A percentile compares a stretch with the other conserved stretches of the same genome.
Conservation (phyloP, 2,329 filamentous ascomycete species). For the Venturia effusa region DNA sequence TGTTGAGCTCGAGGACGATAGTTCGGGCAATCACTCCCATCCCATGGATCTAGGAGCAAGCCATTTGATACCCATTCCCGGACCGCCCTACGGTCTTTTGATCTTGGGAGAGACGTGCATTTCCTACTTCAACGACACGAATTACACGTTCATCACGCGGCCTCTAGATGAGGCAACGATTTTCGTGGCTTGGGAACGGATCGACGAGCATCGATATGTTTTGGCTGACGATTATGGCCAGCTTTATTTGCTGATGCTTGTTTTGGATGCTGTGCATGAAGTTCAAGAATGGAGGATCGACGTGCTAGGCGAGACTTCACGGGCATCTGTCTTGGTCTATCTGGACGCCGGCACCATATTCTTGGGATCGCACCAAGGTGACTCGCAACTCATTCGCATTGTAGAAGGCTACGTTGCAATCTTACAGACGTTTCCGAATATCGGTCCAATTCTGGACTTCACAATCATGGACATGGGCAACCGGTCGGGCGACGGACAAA, state of each 20-base stretch:
- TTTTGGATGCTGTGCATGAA: constrained; percentile 47
- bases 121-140: constrained; percentile 73
- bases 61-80: constrained; percentile 50
- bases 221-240: constrained; percentile 84
- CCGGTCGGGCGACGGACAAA: constrained; percentile 63
- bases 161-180: constrained; percentile 64
- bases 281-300: constrained; percentile 65
- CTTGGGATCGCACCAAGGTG: constrained; percentile 83
- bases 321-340: constrained; percentile 70
- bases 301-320: constrained; percentile 57
- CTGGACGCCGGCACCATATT: constrained; percentile 65
- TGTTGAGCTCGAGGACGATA: constrained; percentile 43
- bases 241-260: constrained; percentile 73
- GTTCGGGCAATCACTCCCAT: constrained; percentile 36
- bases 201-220: constrained; percentile 74
- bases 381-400: constrained; percentile 71
- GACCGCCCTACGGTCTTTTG: constrained; percentile 40
- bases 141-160: constrained; percentile 53
- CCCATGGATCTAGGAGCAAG: constrained; percentile 44
- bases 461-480: constrained; percentile 94
- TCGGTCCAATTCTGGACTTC: constrained; percentile 88
- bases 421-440: constrained; percentile 69
- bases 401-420: constrained; percentile 47
- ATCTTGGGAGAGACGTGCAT: constrained; percentile 55
- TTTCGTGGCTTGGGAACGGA: constrained; percentile 83